Evolutionary conservation across 2,329 filamentous ascomycete genomes (phyloP).

Genomic region (Aspergillus caelatus): DNA sequence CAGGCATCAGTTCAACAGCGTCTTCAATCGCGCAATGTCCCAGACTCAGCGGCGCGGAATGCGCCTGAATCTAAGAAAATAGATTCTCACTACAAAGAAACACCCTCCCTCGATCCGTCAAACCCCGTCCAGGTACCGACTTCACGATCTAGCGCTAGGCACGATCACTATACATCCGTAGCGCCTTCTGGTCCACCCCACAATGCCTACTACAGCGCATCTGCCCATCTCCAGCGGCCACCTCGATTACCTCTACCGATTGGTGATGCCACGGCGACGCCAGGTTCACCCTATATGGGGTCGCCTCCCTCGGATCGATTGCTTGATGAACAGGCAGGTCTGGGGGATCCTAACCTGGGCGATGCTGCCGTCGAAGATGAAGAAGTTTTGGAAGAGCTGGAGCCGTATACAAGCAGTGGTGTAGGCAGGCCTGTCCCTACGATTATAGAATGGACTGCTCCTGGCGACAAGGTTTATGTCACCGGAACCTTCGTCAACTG

Average conservation of each 20-base stretch:
- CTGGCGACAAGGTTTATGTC: conserved; percentile 89
- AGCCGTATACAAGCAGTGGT: conserved; percentile 65
- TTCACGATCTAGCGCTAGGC: conserved; percentile 31
- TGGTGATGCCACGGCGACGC: conserved; percentile 85
- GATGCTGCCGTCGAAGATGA: conserved; percentile 68
- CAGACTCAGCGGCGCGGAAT: conserved; percentile 33
- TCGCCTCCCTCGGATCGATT: conserved; percentile 45
- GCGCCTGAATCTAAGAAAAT: conserved; percentile 22
- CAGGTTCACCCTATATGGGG: conserved; percentile 73
- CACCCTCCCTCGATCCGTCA: conserved; percentile 37
- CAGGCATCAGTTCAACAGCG: conserved; percentile 44
- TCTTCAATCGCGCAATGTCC: conserved; percentile 42
- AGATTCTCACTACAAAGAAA: conserved; percentile 28
- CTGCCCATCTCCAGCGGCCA: conserved; percentile 58
- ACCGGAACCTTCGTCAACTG: conserved; percentile 97
- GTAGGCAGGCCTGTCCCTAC: conserved; percentile 80
- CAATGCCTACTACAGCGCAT: conserved; percentile 51
- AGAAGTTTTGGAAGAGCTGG: conserved; percentile 74
- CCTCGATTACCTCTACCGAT: conserved; percentile 90
- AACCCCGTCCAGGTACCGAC: conserved; percentile 44
- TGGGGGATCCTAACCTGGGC: conserved; percentile 58
- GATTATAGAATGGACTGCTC: conserved; percentile 78
- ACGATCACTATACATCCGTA: conserved; percentile 33
- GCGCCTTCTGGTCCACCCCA: conserved; percentile 48
- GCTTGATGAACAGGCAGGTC: conserved; percentile 56